A percentile compares a stretch with the other conserved stretches of the same genome.
phyloP scores from a whole-genome alignment of 345 rosid species.

The Salix koriyanagi region DNA sequence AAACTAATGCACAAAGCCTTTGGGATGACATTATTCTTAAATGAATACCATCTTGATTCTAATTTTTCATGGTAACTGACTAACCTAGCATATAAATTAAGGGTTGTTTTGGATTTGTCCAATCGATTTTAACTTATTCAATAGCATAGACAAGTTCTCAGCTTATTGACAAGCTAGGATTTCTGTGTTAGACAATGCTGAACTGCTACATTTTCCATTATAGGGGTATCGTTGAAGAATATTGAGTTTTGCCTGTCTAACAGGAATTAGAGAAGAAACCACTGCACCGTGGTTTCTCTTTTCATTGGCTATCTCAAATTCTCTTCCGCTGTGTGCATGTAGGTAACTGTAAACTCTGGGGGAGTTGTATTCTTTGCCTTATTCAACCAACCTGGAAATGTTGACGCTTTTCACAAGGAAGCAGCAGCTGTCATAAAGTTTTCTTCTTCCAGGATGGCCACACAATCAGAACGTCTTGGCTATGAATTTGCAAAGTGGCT shows the following conservation, averaged over 20 bases:
- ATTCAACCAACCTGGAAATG: conserved; percentile 49
- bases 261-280: background rate
- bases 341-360: conserved; percentile 97
- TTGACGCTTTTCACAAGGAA: conserved; percentile 53
- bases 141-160: background rate
- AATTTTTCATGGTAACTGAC: background rate
- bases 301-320: conserved; percentile 19
- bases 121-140: background rate
- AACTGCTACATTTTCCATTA: background rate
- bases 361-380: conserved; percentile 98
- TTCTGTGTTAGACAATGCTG: background rate
- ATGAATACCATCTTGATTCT: background rate
- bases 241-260: background rate
- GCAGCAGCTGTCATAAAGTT: conserved; percentile 98
- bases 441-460: conserved; percentile 98
- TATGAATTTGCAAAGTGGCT: conserved; percentile 97
- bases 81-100: background rate
- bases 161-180: background rate
- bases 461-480: conserved; percentile 97
- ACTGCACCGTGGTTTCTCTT: background rate
- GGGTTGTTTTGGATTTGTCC: background rate
- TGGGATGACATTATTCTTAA: background rate
- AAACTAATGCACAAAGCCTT: background rate
- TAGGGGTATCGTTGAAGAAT: background rate
- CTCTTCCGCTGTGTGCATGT: conserved; percentile 28